These are phyloP conservation scores for Pezizomycotina sp. DNA, from an alignment of 2,329 filamentous ascomycete genomes.

Conservation along the genomic window DNA sequence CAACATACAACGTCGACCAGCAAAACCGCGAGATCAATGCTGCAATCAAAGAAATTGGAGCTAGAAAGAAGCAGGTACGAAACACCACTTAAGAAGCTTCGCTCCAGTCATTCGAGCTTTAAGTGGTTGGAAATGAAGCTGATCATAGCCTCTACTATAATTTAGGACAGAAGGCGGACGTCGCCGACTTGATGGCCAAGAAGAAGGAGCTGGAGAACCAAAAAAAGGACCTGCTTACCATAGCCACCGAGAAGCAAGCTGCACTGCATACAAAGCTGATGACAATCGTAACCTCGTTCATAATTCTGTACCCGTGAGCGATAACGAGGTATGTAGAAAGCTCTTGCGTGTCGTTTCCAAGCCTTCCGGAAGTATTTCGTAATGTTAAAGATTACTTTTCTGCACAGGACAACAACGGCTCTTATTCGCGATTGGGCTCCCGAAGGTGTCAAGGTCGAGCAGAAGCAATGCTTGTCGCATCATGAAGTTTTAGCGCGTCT, in stretches of 20 bases:
- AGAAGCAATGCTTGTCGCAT: constrained; percentile 62
- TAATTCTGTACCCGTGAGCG: constrained; percentile 64
- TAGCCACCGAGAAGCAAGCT: constrained; percentile 57
- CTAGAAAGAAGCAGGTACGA: constrained; percentile 58
- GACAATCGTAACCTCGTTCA: constrained; percentile 81
- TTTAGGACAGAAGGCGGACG: constrained; percentile 54
- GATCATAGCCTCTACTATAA: constrained; percentile 1
- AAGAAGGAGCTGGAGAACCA: constrained; percentile 64
- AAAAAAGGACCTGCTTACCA: constrained; percentile 62
- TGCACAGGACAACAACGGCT: constrained; percentile 62
- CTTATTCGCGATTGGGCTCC: constrained; percentile 68
- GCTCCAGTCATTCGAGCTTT: too few species aligned
- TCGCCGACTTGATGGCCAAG: constrained; percentile 58
- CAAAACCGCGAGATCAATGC: constrained; percentile 73
- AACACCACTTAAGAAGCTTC: neutral
- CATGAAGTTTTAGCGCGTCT: constrained; percentile 82
- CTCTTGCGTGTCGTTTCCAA: neutral
- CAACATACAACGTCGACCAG: constrained; percentile 63
- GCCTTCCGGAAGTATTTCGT: neutral
- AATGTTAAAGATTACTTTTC: too few species aligned
- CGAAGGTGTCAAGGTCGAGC: constrained; percentile 54
- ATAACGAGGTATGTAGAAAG: constrained; percentile 49
- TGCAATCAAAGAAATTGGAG: constrained; percentile 74
- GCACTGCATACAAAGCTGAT: constrained; percentile 62
- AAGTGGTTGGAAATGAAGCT: constrained; percentile 1